Evolutionary conservation across 176 grass and related monocot genomes (phyloP), one percentile per base, ranked within the genome.

Genomic region (Rhynchospora breviuscula): DNA sequence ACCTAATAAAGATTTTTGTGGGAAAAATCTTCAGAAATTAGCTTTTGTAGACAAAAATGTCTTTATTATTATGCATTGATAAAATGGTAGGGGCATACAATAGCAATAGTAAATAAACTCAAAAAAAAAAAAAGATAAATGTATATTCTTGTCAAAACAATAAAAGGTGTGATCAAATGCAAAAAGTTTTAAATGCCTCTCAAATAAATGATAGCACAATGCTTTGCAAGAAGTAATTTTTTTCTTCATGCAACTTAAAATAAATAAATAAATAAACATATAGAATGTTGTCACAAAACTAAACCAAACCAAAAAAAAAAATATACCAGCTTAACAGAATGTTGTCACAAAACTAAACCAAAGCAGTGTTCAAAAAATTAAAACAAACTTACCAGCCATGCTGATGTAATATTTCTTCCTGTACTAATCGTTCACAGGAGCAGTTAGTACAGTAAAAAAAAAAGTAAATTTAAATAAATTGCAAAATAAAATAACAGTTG

Each of bases 241-340:
- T 52, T 11, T 25, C 8, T 19, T 44, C 68, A 8, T 48, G 68
- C 15, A 19, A 46, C 2, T 72, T 43, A 51, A 1, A 33, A 18
- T 29, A 29, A 29, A 29, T 29, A 29, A 29, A 29, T 29, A 52
- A 74, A 52, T 14, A 26, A 6, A 23, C 2, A 22, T 51, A 51
- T 14, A 76, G 72, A 56, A 76, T 76, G 22, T 8, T 76, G 46
- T 76, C 72, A 76, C 43, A 52, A 76, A 76, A 76, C 23, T 49
- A 77, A 51, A 17, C 23, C 73, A 77, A 51, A 56, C n/a, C n/a
- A n/a, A n/a, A n/a, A n/a, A n/a, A n/a, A n/a, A n/a, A n/a, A n/a
- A 22, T 51, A 51, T 14, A 25, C 71, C 71, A 53, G 71, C 11
- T 21, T 21, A 76, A 76, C 72, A 76, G 72, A 56, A 76, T 76